Evolutionary conservation across 2,329 filamentous ascomycete genomes (phyloP).

Genomic region (Aciculosporium take): DNA sequence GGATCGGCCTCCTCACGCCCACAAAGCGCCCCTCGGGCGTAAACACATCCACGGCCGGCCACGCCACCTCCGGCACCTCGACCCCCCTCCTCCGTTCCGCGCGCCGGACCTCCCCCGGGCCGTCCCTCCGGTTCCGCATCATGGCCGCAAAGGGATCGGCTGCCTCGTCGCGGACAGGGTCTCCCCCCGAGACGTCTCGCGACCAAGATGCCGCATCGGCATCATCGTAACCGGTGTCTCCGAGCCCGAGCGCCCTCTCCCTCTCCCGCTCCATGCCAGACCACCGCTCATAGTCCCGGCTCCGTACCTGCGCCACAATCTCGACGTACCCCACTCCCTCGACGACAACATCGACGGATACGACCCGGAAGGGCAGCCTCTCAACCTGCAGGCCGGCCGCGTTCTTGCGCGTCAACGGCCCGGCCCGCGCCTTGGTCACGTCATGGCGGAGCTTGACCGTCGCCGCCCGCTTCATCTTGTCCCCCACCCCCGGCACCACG

Average conservation of each 20-base stretch:
- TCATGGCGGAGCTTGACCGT: constrained; percentile 64
- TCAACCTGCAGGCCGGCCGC: constrained; percentile 51
- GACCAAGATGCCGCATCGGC: constrained; percentile 1
- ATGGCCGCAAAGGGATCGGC: constrained; percentile 15
- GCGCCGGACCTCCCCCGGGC: not conserved
- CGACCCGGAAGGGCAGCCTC: constrained; percentile 62
- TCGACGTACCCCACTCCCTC: constrained; percentile 94
- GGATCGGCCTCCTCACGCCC: constrained; percentile 50
- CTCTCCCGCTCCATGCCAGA: constrained; percentile 8
- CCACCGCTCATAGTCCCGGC: constrained; percentile 24
- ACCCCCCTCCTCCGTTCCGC: not conserved
- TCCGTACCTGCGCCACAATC: constrained; percentile 66
- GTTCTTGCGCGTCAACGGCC: constrained; percentile 51
- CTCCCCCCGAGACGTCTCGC: too few relatives aligned
- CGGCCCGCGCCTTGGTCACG: constrained; percentile 66
- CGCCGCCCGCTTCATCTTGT: constrained; percentile 55
- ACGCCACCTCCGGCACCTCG: constrained; percentile 22
- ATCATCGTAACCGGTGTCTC: not conserved
- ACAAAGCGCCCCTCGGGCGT: constrained; percentile 75
- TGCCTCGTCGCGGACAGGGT: not conserved
- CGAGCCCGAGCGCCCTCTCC: constrained; percentile 11
- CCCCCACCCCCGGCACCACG: constrained; percentile 39
- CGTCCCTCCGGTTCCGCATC: constrained; percentile 13
- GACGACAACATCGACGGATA: constrained; percentile 72
- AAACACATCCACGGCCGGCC: constrained; percentile 71